Percentiles rank a stretch among this genome's conserved stretches.
phyloP scores from a whole-genome alignment of 192 early-diverging fungal genomes.

The Dimargaris cristalligena region DNA sequence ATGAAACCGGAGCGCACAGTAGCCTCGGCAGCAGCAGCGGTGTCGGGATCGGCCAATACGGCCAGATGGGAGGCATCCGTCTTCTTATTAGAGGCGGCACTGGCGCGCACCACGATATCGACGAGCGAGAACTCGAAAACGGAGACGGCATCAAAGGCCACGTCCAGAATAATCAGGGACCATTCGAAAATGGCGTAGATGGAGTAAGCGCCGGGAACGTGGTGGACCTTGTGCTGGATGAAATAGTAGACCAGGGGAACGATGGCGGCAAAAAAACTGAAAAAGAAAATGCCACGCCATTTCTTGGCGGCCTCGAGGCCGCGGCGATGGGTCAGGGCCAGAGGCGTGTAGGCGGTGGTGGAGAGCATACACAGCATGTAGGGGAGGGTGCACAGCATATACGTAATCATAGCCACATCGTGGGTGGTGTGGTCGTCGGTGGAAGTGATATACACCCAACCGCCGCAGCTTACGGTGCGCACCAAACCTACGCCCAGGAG shows the following conservation, averaged over 20 bases:
- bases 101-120: conserved; percentile 16
- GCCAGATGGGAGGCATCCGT: not conserved
- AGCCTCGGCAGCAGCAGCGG: conserved; percentile 12
- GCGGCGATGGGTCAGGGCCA: conserved; percentile 17
- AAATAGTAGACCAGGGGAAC: conserved; percentile 65
- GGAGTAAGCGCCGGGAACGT: conserved; percentile 58
- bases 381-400: conserved; percentile 57
- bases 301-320: conserved; percentile 24
- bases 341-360: conserved; percentile 25
- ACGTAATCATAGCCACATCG: conserved; percentile 65
- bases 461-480: conserved; percentile 60
- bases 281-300: conserved; percentile 28
- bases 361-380: conserved; percentile 48
- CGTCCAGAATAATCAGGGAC: conserved; percentile 61
- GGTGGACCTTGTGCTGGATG: conserved; percentile 58
- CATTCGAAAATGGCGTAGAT: conserved; percentile 73
- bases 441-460: conserved; percentile 71
- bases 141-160: conserved; percentile 56
- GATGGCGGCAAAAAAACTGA: conserved; percentile 52
- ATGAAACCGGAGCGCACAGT: conserved; percentile 16
- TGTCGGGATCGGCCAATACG: conserved; percentile 10
- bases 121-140: conserved; percentile 43
- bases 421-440: conserved; percentile 64
- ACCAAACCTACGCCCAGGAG: conserved; percentile 31
- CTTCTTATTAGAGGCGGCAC: not conserved